Evolutionary conservation across 2,329 filamentous ascomycete genomes (phyloP).

Genomic region (Trichoderma sp.): DNA sequence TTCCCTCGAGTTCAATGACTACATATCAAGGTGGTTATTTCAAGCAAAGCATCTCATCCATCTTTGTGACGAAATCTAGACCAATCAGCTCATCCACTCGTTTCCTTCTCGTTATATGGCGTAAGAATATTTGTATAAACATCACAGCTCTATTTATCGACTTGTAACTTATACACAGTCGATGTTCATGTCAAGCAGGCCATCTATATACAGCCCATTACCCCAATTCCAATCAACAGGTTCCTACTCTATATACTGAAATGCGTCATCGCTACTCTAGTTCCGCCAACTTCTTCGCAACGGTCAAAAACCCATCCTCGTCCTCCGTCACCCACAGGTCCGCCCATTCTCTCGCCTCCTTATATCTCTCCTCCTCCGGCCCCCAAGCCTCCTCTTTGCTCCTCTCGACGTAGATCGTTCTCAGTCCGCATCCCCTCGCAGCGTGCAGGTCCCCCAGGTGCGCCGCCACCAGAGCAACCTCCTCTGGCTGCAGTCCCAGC

Average conservation of each 20-base stretch:
- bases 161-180: neutral
- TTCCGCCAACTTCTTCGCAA: constrained; percentile 35
- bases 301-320: constrained; percentile 37
- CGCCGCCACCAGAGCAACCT: constrained; percentile 77
- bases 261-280: constrained; percentile 8
- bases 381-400: constrained; percentile 64
- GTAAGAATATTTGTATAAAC: neutral
- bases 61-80: neutral
- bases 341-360: constrained; percentile 50
- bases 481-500: constrained; percentile 56
- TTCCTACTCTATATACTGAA: neutral
- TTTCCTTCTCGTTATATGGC: neutral
- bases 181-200: neutral
- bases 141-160: neutral
- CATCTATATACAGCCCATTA: neutral
- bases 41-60: neutral
- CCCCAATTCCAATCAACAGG: neutral
- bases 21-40: neutral
- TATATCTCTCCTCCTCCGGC: constrained; percentile 51
- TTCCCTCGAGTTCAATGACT: neutral
- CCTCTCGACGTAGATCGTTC: constrained; percentile 75
- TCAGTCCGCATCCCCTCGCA: constrained; percentile 64
- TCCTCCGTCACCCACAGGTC: constrained; percentile 43
- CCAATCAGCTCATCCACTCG: neutral
- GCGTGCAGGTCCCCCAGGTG: constrained; percentile 70